Conservation (phyloP, 768 basidiomycete genomes). For the Phanerodontia chrysosporium region DNA sequence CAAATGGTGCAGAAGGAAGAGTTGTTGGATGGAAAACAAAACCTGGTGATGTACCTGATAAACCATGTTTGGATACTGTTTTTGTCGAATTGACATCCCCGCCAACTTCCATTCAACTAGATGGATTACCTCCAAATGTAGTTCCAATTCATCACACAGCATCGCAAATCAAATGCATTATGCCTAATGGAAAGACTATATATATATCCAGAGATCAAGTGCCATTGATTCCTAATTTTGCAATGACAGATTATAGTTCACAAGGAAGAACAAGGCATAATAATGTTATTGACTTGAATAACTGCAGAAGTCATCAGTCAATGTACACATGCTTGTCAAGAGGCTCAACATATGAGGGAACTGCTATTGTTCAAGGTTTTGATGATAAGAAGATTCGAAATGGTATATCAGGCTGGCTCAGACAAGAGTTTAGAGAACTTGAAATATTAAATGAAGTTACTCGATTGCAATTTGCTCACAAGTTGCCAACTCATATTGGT, state of each 20-base stretch:
- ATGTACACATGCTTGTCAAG: constrained; percentile 21
- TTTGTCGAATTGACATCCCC: constrained; percentile 18
- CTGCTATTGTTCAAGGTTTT: constrained; percentile 17
- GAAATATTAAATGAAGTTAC: constrained; percentile 35
- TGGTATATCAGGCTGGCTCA: constrained; percentile 13
- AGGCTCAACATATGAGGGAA: constrained; percentile 14
- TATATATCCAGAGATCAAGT: constrained; percentile 16
- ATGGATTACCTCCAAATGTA: constrained; percentile 20
- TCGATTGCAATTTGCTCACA: constrained; percentile 15
- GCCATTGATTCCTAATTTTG: constrained; percentile 19
- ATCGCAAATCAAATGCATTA: constrained; percentile 8
- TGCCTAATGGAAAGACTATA: constrained; percentile 11
- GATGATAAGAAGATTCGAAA: constrained; percentile 9
- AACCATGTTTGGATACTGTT: constrained; percentile 14
- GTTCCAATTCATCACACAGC: constrained; percentile 12
- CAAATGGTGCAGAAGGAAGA: constrained; percentile 21
- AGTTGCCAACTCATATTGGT: constrained; percentile 14
- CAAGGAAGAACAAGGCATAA: constrained; percentile 18
- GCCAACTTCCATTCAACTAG: constrained; percentile 9
- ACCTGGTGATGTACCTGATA: not conserved
- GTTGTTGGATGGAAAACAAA: constrained; percentile 16
- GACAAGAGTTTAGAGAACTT: constrained; percentile 25
- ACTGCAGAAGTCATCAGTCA: constrained; percentile 16
- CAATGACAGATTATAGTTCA: constrained; percentile 24
- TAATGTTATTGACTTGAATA: constrained; percentile 17